phyloP scores from a whole-genome alignment of 202 grass and related monocot genomes.

The Cymbopogon flexuosus region DNA sequence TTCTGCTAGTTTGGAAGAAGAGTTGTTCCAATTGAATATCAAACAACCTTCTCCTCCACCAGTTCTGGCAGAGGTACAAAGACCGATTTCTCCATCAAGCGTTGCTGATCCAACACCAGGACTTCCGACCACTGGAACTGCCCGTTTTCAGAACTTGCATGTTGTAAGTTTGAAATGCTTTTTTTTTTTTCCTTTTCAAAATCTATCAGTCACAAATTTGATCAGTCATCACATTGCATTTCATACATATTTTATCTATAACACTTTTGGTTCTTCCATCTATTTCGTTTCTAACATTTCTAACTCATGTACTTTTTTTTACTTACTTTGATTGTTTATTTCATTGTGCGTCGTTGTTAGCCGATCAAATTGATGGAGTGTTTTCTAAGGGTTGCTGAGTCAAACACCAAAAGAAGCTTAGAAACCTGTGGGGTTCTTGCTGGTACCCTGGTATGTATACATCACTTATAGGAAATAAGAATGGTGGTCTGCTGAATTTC shows the following conservation, averaged over 20 bases:
- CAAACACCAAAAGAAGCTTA: slow-evolving; percentile 85
- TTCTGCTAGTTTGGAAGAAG: slow-evolving; percentile 55
- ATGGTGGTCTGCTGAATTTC: slow-evolving; percentile 20
- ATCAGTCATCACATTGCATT: not conserved
- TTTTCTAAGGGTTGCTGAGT: slow-evolving; percentile 89
- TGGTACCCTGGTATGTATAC: slow-evolving; percentile 74
- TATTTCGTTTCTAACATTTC: slow-evolving; percentile 23
- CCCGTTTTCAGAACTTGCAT: slow-evolving; percentile 79
- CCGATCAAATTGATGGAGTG: slow-evolving; percentile 94
- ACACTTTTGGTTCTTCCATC: slow-evolving; percentile 12
- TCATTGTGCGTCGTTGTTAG: slow-evolving; percentile 45
- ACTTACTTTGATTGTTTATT: slow-evolving; percentile 25
- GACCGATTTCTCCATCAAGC: slow-evolving; percentile 66
- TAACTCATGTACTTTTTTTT: slow-evolving; percentile 13
- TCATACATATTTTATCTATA: slow-evolving; percentile 29
- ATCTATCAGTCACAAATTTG: no score
- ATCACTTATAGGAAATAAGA: slow-evolving; percentile 6
- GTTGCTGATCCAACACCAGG: slow-evolving; percentile 92
- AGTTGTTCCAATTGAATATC: slow-evolving; percentile 61
- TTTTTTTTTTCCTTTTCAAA: slow-evolving; percentile 25
- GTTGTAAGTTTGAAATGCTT: slow-evolving; percentile 66
- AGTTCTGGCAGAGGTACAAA: slow-evolving; percentile 69
- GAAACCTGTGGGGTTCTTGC: slow-evolving; percentile 99
- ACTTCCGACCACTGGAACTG: slow-evolving; percentile 44
- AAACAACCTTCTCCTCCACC: slow-evolving; percentile 87